Evolutionary conservation across 495 filamentous ascomycete species (phyloP).

Genomic region (Daldinia loculata): DNA sequence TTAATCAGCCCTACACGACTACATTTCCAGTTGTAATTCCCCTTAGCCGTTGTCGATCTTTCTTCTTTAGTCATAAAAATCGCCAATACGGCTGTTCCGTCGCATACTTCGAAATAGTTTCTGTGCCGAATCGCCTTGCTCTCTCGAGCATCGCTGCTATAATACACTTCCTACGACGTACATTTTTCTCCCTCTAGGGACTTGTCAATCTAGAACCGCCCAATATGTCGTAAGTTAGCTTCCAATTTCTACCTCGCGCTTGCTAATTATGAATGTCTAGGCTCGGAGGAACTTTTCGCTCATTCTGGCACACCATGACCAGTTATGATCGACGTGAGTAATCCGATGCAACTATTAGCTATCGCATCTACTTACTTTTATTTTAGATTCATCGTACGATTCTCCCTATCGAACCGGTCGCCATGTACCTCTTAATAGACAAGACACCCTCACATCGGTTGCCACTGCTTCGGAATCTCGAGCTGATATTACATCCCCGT

Average conservation of each 20-base stretch:
- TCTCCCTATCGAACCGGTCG: slow-evolving; percentile 85
- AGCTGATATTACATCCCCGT: slow-evolving; percentile 75
- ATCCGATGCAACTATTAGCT: background rate
- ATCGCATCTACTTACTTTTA: slow-evolving; percentile 41
- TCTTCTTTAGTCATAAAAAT: slow-evolving; percentile 7
- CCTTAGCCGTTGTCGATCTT: slow-evolving; percentile 33
- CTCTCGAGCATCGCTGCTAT: slow-evolving; percentile 4
- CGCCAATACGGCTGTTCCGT: slow-evolving; percentile 9
- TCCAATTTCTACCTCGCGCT: background rate
- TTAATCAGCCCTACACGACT: slow-evolving; percentile 23
- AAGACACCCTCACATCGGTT: slow-evolving; percentile 77
- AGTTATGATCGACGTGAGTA: slow-evolving; percentile 66
- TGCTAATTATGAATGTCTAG: slow-evolving; percentile 4
- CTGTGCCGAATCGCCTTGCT: slow-evolving; percentile 12
- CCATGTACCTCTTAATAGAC: slow-evolving; percentile 79
- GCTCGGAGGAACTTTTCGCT: slow-evolving; percentile 70
- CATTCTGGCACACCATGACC: slow-evolving; percentile 98
- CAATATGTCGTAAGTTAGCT: slow-evolving; percentile 43
- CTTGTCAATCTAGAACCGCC: background rate
- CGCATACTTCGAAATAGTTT: slow-evolving; percentile 19
- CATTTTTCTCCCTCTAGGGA: background rate
- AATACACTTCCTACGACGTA: background rate
- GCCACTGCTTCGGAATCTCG: slow-evolving; percentile 81
- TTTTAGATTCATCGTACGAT: slow-evolving; percentile 81
- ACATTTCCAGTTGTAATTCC: slow-evolving; percentile 18